A percentile compares a stretch with the other conserved stretches of the same genome.
phyloP scores from a whole-genome alignment of 2,329 filamentous ascomycete genomes.

The Didymella segeticola region DNA sequence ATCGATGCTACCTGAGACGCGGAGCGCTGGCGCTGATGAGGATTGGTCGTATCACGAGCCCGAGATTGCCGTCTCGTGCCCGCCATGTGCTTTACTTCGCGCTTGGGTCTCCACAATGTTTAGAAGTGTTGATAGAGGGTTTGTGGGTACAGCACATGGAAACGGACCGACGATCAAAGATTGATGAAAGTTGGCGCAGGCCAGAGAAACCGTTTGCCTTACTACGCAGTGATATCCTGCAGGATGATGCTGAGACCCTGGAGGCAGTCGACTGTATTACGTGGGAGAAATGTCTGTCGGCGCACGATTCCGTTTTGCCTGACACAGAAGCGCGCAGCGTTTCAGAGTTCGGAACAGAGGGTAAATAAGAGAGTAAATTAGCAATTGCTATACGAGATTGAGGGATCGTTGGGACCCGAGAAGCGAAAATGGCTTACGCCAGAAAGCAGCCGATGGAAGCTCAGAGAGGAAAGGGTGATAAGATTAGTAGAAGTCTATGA shows the following conservation, averaged over 20 bases:
- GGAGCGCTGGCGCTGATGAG: slow-evolving; percentile 20
- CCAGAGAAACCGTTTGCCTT: not conserved
- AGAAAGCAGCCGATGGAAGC: slow-evolving; percentile 15
- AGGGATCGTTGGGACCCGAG: slow-evolving; percentile 16
- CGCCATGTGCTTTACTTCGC: slow-evolving; percentile 26
- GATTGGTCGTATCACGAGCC: slow-evolving; percentile 24
- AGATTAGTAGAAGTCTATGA: slow-evolving; percentile 39
- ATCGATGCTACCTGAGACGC: slow-evolving; percentile 15
- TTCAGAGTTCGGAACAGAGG: slow-evolving; percentile 2
- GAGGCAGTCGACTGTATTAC: not conserved
- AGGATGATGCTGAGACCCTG: not conserved
- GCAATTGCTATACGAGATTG: slow-evolving; percentile 14
- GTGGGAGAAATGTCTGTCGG: not conserved
- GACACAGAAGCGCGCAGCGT: not conserved
- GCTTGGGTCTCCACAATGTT: not conserved
- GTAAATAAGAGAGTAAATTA: slow-evolving; percentile 5
- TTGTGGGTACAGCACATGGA: slow-evolving; percentile 9
- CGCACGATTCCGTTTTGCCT: not conserved
- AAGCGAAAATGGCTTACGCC: slow-evolving; percentile 14
- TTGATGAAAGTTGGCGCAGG: not conserved
- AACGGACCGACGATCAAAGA: slow-evolving; percentile 9
- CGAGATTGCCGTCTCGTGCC: slow-evolving; percentile 31
- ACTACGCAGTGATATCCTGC: not conserved
- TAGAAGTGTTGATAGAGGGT: not conserved
- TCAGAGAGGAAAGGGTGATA: slow-evolving; percentile 24